Conservation (phyloP, 208 protist genomes). For the Leishmania guyanensis region DNA sequence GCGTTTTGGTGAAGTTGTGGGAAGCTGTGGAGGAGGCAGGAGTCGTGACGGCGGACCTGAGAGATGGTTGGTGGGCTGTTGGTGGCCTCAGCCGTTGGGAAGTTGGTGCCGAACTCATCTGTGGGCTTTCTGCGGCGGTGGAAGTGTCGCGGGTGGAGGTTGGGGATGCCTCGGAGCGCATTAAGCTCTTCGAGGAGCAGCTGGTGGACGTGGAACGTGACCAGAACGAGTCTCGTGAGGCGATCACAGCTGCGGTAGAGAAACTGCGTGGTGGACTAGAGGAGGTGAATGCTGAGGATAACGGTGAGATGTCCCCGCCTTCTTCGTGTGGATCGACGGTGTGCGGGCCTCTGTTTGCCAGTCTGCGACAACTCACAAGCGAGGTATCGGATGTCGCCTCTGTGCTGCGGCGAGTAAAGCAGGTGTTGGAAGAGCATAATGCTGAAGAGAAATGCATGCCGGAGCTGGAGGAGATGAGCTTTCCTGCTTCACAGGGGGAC, state of each 20-base stretch:
- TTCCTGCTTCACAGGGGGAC: background rate
- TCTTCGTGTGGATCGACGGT: constrained; percentile 15
- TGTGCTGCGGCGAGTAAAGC: constrained; percentile 17
- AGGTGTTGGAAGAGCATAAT: constrained; percentile 23
- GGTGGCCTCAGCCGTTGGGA: constrained; percentile 2
- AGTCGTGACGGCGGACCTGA: background rate
- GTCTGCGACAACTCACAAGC: constrained; percentile 12
- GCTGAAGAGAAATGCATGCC: constrained; percentile 4
- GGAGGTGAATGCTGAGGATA: background rate
- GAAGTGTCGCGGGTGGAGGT: constrained; percentile 2
- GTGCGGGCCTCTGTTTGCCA: constrained; percentile 16
- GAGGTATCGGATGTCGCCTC: constrained; percentile 15
- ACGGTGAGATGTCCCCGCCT: background rate
- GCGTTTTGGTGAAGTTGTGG: background rate
- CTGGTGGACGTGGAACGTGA: constrained; percentile 3
- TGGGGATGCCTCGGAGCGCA: background rate
- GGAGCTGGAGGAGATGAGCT: constrained; percentile 4
- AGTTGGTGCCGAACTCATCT: background rate
- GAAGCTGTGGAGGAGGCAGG: constrained; percentile 9
- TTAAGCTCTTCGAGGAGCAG: background rate
- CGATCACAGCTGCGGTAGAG: constrained; percentile 8
- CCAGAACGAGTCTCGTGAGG: constrained; percentile 9
- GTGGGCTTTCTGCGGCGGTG: constrained; percentile 8
- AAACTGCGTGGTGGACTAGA: constrained; percentile 14
- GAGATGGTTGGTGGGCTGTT: constrained; percentile 3